Evolutionary conservation across 352 stramenopile genomes (phyloP), one percentile per base, ranked within the genome.

Genomic region (Elongisporangium prolatum): DNA sequence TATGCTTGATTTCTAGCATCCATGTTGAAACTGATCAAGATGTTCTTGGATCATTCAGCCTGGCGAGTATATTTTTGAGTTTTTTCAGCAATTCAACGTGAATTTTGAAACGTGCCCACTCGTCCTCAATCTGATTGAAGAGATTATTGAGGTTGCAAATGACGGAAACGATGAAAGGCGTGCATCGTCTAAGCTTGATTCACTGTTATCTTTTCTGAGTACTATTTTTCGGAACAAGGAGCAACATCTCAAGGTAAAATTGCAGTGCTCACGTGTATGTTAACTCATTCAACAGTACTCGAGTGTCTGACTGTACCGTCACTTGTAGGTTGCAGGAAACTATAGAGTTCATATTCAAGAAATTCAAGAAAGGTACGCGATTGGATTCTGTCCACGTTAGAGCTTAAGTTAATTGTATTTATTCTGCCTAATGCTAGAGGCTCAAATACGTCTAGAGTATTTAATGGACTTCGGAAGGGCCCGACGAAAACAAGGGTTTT

Each of bases 281-380:
- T n/a, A n/a, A n/a, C n/a, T n/a, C n/a, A n/a, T n/a, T n/a, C n/a
- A n/a, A n/a, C n/a, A n/a, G n/a, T n/a, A n/a, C n/a, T n/a, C n/a
- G n/a, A n/a, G n/a, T n/a, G n/a, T n/a, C n/a, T n/a, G n/a, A n/a
- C n/a, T n/a, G n/a, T n/a, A n/a, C n/a, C n/a, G n/a, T n/a, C n/a
- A n/a, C 14, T 28, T 48, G 11, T 59, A 93, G 81, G 67, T 73
- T 22, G 79, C 82, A 17, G 84, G 84, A 48, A 87, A 88, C 54
- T 96, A 95, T 70, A 70, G 88, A 56, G 81, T 95, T 25, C 86
- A 96, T 56, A 94, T 96, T 75, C 80, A 96, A 96, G 74, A 93
- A 89, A 60, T 91, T 62, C 67, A 74, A 67, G 80, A 86, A 77
- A 72, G 86, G 89, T 84, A 75, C 52, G n/a, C n/a, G n/a, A n/a